Percentiles rank a stretch among this genome's conserved stretches.
Evolutionary conservation across 169 alveolate species (phyloP).

Genomic region (Plasmodium fragile): DNA sequence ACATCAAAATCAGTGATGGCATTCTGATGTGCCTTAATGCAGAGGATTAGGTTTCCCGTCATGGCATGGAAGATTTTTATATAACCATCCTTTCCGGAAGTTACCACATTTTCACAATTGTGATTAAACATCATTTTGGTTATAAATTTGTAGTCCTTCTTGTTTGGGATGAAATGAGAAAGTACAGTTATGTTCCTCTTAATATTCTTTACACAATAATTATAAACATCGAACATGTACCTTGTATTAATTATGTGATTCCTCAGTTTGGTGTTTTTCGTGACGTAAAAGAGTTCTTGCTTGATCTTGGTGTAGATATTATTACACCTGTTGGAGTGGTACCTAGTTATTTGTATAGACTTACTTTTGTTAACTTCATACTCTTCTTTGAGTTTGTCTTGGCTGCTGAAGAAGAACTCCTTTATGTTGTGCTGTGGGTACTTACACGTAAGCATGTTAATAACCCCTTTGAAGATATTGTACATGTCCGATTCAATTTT

Average conservation of each 20-base stretch:
- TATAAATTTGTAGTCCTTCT: slow-evolving; percentile 43
- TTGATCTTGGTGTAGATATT: slow-evolving; percentile 34
- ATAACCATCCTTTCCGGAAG: slow-evolving; percentile 72
- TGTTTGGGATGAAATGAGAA: slow-evolving; percentile 65
- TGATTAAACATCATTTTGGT: slow-evolving; percentile 57
- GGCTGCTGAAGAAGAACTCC: slow-evolving; percentile 69
- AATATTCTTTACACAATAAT: slow-evolving; percentile 49
- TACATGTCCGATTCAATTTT: slow-evolving; percentile 66
- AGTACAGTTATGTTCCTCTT: slow-evolving; percentile 56
- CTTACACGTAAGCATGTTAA: slow-evolving; percentile 51
- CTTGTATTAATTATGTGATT: neutral
- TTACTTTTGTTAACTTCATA: slow-evolving; percentile 37
- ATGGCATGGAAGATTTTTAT: slow-evolving; percentile 46
- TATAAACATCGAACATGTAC: slow-evolving; percentile 33
- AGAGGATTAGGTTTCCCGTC: slow-evolving; percentile 53
- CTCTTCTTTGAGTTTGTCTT: slow-evolving; percentile 60
- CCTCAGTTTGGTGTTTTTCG: slow-evolving; percentile 15
- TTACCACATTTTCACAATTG: slow-evolving; percentile 28
- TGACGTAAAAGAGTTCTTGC: slow-evolving; percentile 35
- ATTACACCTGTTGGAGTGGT: slow-evolving; percentile 19
- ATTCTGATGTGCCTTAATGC: slow-evolving; percentile 30
- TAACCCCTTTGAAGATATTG: slow-evolving; percentile 50
- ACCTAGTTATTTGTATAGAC: slow-evolving; percentile 55
- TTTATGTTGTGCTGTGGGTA: slow-evolving; percentile 65
- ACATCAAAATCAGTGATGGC: slow-evolving; percentile 64